Percentiles rank a stretch among this genome's conserved stretches.
Evolutionary conservation across 2,329 filamentous ascomycete genomes (phyloP).

Genomic region (Chaetomiaceae sp.): DNA sequence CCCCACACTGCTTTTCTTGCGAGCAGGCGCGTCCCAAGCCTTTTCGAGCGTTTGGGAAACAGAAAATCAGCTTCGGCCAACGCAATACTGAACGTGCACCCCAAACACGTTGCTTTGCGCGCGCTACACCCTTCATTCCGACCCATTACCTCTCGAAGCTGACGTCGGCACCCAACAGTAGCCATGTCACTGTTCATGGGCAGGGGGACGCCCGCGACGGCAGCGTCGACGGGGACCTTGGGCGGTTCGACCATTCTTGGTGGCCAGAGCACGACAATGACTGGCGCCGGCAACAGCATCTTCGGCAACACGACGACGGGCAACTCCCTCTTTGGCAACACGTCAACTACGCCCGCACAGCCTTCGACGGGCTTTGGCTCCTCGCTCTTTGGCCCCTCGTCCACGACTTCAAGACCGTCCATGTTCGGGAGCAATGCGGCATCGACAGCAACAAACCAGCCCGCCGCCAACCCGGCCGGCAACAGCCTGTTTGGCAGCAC

Average conservation of each 20-base stretch:
- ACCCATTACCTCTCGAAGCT: background rate
- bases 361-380: constrained; percentile 4
- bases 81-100: too few species aligned
- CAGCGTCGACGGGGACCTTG: constrained; percentile 10
- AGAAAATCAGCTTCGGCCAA: background rate
- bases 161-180: background rate
- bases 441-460: background rate
- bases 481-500: constrained; percentile 13
- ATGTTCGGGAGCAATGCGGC: constrained; percentile 19
- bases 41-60: constrained; percentile 2
- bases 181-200: constrained; percentile 19
- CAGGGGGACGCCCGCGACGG: constrained; percentile 14
- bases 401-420: constrained; percentile 14
- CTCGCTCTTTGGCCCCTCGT: constrained; percentile 13
- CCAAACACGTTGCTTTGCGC: constrained; percentile 11
- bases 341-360: constrained; percentile 3
- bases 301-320: constrained; percentile 1
- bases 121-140: background rate
- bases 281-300: constrained; percentile 7
- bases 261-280: constrained; percentile 13
- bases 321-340: constrained; percentile 10
- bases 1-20: constrained; percentile 3
- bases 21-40: constrained; percentile 8
- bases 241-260: constrained; percentile 10
- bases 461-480: background rate